Percentiles rank a stretch among this genome's conserved stretches.
phyloP scores from a whole-genome alignment of 768 basidiomycete genomes.

The Lactarius sp. region DNA sequence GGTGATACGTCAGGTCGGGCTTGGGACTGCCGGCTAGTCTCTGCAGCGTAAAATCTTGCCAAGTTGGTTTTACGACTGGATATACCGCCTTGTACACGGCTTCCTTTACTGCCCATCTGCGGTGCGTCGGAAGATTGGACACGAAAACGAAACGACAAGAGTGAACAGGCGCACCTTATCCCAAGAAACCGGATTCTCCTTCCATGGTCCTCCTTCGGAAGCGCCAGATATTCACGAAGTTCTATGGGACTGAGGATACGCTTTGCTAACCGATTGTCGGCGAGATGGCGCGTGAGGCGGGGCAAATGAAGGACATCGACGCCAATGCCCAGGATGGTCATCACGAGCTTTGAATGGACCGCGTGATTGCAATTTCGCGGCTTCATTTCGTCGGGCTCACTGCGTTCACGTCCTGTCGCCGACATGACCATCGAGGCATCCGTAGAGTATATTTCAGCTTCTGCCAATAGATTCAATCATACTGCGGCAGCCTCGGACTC shows the following conservation, averaged over 20 bases:
- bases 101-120: conserved; percentile 81
- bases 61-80: conserved; percentile 53
- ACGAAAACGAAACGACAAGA: conserved; percentile 4
- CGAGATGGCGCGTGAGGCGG: conserved; percentile 53
- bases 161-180: conserved; percentile 55
- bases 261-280: conserved; percentile 46
- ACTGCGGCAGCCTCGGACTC: conserved; percentile 34
- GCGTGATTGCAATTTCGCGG: background rate
- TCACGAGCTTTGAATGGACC: conserved; percentile 26
- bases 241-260: conserved; percentile 57
- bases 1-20: conserved; percentile 39
- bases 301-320: conserved; percentile 69
- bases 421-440: conserved; percentile 16
- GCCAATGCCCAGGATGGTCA: conserved; percentile 70
- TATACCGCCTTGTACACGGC: conserved; percentile 83
- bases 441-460: conserved; percentile 42
- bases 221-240: conserved; percentile 39
- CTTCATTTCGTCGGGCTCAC: background rate
- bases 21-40: conserved; percentile 31
- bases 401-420: background rate
- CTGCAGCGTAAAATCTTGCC: conserved; percentile 62
- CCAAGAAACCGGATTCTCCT: conserved; percentile 51
- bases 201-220: conserved; percentile 28
- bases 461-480: conserved; percentile 43
- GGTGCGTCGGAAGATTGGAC: background rate